Conservation (phyloP, 2,329 filamentous ascomycete genomes). For the Pseudohalonectria lignicola region DNA sequence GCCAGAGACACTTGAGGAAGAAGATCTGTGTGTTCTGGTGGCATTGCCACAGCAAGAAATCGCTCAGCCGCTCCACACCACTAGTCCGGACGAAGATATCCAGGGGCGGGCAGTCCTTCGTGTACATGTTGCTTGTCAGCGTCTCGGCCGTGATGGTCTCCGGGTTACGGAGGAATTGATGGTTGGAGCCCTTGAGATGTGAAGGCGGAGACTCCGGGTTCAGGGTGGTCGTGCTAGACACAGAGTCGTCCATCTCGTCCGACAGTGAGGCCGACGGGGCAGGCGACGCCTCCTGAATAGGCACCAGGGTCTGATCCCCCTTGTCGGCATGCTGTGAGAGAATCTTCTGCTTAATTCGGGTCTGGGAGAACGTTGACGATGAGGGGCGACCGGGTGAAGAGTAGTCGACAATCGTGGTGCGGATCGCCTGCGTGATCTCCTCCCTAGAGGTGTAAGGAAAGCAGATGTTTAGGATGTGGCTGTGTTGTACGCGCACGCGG, state of each 20-base stretch:
- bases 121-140: constrained; percentile 79
- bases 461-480: constrained; percentile 73
- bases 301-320: constrained; percentile 29
- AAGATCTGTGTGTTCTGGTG: constrained; percentile 88
- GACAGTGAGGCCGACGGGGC: constrained; percentile 33
- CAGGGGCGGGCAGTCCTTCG: constrained; percentile 71
- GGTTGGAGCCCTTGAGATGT: constrained; percentile 18
- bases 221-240: constrained; percentile 50
- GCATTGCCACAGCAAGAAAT: constrained; percentile 99
- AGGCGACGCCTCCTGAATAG: constrained; percentile 37
- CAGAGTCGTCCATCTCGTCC: constrained; percentile 39
- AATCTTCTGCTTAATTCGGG: constrained; percentile 78
- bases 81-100: constrained; percentile 89
- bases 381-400: constrained; percentile 57
- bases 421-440: constrained; percentile 86
- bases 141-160: constrained; percentile 80
- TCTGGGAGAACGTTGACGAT: constrained; percentile 72
- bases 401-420: constrained; percentile 79
- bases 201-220: constrained; percentile 39
- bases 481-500: constrained; percentile 13
- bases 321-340: constrained; percentile 51
- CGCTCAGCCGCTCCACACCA: constrained; percentile 82
- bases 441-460: constrained; percentile 95
- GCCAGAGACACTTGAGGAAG: constrained; percentile 88
- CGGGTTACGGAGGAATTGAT: constrained; percentile 51